Conservation (phyloP, 2,329 filamentous ascomycete species). For the Colletotrichum sojae region DNA sequence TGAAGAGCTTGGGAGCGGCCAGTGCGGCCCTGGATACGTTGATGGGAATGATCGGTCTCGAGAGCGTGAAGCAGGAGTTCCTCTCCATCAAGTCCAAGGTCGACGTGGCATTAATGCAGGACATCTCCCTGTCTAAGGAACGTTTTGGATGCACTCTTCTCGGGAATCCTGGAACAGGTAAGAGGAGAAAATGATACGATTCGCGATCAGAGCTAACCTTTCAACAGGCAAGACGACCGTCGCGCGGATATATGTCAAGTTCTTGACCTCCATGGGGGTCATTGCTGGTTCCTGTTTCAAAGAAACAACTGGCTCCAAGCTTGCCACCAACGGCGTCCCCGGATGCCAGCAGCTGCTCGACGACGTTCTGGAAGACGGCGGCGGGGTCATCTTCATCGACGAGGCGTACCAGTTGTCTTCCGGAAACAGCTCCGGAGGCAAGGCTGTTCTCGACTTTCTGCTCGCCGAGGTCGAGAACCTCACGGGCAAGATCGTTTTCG, state of each 20-base stretch:
- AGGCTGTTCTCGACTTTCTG: conserved; percentile 77
- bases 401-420: conserved; percentile 82
- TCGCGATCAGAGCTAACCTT: conserved; percentile 31
- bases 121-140: conserved; percentile 67
- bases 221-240: conserved; percentile 77
- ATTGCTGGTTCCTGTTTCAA: conserved; percentile 73
- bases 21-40: conserved; percentile 72
- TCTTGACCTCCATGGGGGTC: conserved; percentile 73
- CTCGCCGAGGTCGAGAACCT: conserved; percentile 81
- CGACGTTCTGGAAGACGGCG: conserved; percentile 67
- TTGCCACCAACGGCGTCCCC: conserved; percentile 74
- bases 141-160: conserved; percentile 75
- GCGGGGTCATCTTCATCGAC: conserved; percentile 83
- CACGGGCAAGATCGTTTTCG: conserved; percentile 77
- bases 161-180: conserved; percentile 83
- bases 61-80: conserved; percentile 76
- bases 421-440: conserved; percentile 69
- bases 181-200: too few relatives aligned
- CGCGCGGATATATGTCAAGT: conserved; percentile 77
- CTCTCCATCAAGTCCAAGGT: conserved; percentile 74
- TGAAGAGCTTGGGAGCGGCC: conserved; percentile 68
- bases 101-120: conserved; percentile 72
- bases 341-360: conserved; percentile 67
- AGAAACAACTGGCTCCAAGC: conserved; percentile 77
- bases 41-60: conserved; percentile 80